Base-by-base conservation (phyloP, 441 rosid species). In the Dalechampia spathulata region DNA sequence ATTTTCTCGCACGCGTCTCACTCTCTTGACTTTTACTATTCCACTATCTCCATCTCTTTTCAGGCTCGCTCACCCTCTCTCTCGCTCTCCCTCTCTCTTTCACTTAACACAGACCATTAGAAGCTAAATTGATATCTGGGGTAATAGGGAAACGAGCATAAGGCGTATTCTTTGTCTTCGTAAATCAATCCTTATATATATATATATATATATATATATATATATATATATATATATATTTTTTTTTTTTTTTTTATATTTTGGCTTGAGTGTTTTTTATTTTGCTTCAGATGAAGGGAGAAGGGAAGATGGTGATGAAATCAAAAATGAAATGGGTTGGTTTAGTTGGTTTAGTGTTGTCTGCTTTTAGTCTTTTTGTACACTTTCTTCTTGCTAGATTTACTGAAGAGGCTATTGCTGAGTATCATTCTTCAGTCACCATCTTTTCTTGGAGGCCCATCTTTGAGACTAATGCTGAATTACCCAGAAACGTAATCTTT, bases 391-490 rank as follows among this genome's bases (percentile, higher is more conserved):
- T 93, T 21, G 90, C 97, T 26, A 83, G 93, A 75, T 85, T 83
- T 74, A 83, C 95, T 0, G 76, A 83, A 27, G 79, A 69, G 17
- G 90, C 84, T 58, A 56, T 76, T 73, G 72, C 88, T 0, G 92
- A 83, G 21, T 80, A 80, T 75, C 88, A 82, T 12, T 75, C 94
- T 49, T 89, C 97, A 10, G 62, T 90, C 62, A 86, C 96, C 37
- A 78, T 93, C 75, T 93, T 93, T 70, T 85, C 99, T 46, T 93
- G 99, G 99, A 76, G 95, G 68, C 99, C 99, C 58, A 69, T 89
- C 72, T 87, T 85, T 64, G 95, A 90, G 42, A 41, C 21, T 6
- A 72, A 74, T 64, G 58, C 83, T 32, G 82, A 80, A 65, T 64
- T 78, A 19, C 34, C 77, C 38, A 75, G 50, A 72, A 55, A 62